Base-by-base conservation (phyloP, 441 rosid genomes). In the Lepidium campestre region DNA sequence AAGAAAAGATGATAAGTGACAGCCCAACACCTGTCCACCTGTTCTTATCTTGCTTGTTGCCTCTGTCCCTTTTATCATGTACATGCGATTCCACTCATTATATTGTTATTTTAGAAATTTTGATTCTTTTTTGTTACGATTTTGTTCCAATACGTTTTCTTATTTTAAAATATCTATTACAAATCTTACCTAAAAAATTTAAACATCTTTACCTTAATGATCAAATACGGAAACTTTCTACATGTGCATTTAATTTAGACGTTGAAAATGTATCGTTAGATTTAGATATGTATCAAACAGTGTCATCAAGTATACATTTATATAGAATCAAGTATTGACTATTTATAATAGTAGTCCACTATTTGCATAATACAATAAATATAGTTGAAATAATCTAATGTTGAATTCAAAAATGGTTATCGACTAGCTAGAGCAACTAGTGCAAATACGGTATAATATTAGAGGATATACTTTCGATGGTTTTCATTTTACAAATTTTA, bases 1-100 rank as follows among this genome's bases (percentile, higher is more conserved):
- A 50, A 46, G 34, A 72, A 69, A 49, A 23, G 34, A 48, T 71
- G 70, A 52, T 9, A 60, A 53, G 77, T 73, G 72, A 73, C 77
- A 66, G 5, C 34, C 22, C 2, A 66, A 60, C 68, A 66, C 67
- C 15, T 66, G 58, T 59, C 68, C 62, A 72, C 57, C 37, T 72
- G 57, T 59, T 72, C 32, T 65, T n/a, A n/a, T n/a, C n/a, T n/a
- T n/a, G n/a, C n/a, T n/a, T n/a, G n/a, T n/a, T 41, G n/a, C 34
- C 52, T 41, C 39, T 52, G 72, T 73, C 68, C 63, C 68, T 66
- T 66, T 73, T 27, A 59, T 66, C 57, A 45, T 45, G 57, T 60
- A 66, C 68, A 60, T 65, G 5, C 25, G 67, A 72, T 65, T 56
- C 61, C 34, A 23, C 18, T 41, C 15, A 11, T 25, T 50, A 18